Evolutionary conservation across 2,329 filamentous ascomycete genomes (phyloP), one percentile per base, ranked within the genome.

Genomic region (Pseudogymnoascus sp.): DNA sequence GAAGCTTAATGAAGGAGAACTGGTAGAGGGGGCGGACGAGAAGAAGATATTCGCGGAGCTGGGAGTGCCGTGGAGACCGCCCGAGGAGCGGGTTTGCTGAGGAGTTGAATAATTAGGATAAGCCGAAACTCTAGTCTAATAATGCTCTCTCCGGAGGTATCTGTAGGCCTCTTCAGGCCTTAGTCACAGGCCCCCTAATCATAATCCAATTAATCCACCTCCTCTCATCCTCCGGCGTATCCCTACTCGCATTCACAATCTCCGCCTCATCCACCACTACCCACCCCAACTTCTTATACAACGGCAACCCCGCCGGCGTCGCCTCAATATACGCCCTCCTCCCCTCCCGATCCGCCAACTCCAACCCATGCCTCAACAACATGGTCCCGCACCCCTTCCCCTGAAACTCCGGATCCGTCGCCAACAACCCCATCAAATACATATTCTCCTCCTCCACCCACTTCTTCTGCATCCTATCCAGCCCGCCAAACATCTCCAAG

Each of bases 31-130:
- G 0, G 79, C 79, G 64, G 83, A 89, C 69, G 92, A 96, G 81
- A 87, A 78, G 78, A 84, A 76, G 72, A 96, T 96, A 38, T 96
- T 96, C 74, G 87, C 89, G 75, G 78, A 88, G 8, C 75, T 97
- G 62, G 90, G 89, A 0, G 91, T 96, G n/a, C 86, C 89, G 43
- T 97, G 91, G 89, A 83, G 91, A 69, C 85, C 88, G 70, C 89
- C 91, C 7, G 81, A 86, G 71, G 85, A 95, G 73, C 80, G 91
- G 64, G 89, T 90, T 78, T 93, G 90, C 72, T 91, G 69, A 62
- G 69, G 38, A 67, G 14, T 59, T 56, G 28, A 26, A 19, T 56
- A 56, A 19, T 56, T 33, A 56, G n/a, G 50, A 33, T 33, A 22
- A 28, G 4, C 7, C 14, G n/a, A 19, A 5, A 33, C 50, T 56